Evolutionary conservation across 176 grass and related monocot species (phyloP), one percentile per base, ranked within the genome.

Genomic region (Musa beccarii): DNA sequence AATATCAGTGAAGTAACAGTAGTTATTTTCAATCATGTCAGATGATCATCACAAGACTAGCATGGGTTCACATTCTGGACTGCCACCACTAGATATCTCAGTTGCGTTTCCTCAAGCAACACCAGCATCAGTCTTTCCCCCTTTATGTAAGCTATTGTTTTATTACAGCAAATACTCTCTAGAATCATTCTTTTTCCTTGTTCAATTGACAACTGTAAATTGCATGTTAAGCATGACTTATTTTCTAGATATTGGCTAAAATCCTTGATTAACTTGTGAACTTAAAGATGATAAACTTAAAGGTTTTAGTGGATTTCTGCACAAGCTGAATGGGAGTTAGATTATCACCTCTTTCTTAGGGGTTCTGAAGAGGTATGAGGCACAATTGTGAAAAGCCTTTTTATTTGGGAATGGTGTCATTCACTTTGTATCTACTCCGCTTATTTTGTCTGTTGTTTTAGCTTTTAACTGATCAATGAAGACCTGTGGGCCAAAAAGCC

Each of bases 91-190:
- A 29, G 53, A 34, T 16, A 55, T 74, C 11, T 54, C 52, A 29
- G 24, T 56, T 57, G 72, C 72, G 28, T 74, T 74, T 74, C 72
- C 72, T 57, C 72, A 74, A 34, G 72, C 72, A 74, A 74, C 72
- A 29, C 72, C 72, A 19, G 72, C 72, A 74, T 74, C 72, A 57
- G 28, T 57, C 7, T 74, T 74, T 57, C 72, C 72, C 51, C 72
- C 72, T 24, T 21, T 53, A 24, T 59, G 34, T 76, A 64, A 63
- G 11, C 9, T 59, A 19, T 49, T 49, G 16, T 15, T 59, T 59
- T 34, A 49, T n/a, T 19, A 29, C 51, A 61, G 17, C 16, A 2
- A 10, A 16, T 11, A 59, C 14, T 68, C 29, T 68, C 34, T 52
- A 20, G 2, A 63, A 49, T 6, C 28, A 59, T 3, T 49, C 16